Percentiles rank a stretch among this genome's conserved stretches.
Conservation (phyloP, 2,329 filamentous ascomycete species). For the Beauveria asiatica region DNA sequence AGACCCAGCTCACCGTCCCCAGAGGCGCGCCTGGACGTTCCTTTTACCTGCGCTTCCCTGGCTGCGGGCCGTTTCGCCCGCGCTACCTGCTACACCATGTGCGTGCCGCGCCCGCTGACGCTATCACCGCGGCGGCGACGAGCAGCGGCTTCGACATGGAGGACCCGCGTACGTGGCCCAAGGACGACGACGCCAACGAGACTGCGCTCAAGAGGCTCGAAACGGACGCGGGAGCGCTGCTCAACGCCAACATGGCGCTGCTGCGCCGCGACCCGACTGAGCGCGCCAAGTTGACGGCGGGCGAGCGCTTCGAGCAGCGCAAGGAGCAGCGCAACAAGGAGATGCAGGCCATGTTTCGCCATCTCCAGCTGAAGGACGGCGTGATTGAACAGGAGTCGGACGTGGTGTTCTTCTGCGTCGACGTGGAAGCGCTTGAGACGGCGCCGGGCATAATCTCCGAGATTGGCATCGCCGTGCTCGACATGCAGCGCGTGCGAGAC, state of each 20-base stretch:
- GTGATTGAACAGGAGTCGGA: conserved; percentile 10
- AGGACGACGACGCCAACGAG: not conserved
- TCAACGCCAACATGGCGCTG: conserved; percentile 2
- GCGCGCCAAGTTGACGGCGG: not conserved
- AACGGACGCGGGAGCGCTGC: not conserved
- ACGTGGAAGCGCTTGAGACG: conserved; percentile 73
- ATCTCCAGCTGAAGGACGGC: conserved; percentile 51
- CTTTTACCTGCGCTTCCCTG: conserved; percentile 54
- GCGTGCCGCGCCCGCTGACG: conserved; percentile 18
- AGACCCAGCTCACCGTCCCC: conserved; percentile 50
- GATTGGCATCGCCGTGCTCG: conserved; percentile 73
- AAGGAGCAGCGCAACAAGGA: conserved; percentile 44
- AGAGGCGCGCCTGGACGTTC: conserved; percentile 37
- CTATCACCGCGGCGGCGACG: conserved; percentile 34
- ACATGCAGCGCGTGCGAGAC: conserved; percentile 50
- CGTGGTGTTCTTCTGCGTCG: conserved; percentile 64
- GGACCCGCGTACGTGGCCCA: conserved; percentile 5
- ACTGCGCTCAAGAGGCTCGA: not conserved
- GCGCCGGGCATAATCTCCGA: conserved; percentile 65
- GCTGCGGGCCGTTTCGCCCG: conserved; percentile 53
- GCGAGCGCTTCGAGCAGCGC: conserved; percentile 33
- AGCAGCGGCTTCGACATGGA: conserved; percentile 22
- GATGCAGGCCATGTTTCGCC: conserved; percentile 57
- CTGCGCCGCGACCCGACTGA: not conserved
- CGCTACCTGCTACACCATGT: conserved; percentile 63